Conservation (phyloP, 495 filamentous ascomycete species). For the Xylaria palmicola region DNA sequence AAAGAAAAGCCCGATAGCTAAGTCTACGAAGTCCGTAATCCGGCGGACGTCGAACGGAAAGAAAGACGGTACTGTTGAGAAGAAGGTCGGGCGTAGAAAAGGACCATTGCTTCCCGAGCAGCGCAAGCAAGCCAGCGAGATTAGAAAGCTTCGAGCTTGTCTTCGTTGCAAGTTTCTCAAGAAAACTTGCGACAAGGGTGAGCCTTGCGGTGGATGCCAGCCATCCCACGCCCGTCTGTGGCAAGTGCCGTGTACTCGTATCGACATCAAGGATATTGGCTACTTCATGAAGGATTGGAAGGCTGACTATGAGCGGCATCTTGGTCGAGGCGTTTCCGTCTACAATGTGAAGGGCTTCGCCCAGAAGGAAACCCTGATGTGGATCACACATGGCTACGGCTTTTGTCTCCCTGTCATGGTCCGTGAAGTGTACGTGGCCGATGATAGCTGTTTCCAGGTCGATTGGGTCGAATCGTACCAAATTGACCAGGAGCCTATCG, state of each 20-base stretch:
- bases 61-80: constrained; percentile 70
- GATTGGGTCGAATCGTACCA: constrained; percentile 84
- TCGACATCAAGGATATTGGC: constrained; percentile 94
- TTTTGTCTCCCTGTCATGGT: constrained; percentile 84
- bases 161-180: constrained; percentile 97
- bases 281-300: constrained; percentile 99
- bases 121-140: constrained; percentile 90
- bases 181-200: constrained; percentile 95
- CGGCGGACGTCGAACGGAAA: constrained; percentile 73
- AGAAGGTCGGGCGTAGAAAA: constrained; percentile 82
- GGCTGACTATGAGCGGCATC: constrained; percentile 88
- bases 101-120: constrained; percentile 90
- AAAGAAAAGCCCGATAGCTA: constrained; percentile 76
- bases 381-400: constrained; percentile 87
- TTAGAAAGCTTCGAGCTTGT: constrained; percentile 86
- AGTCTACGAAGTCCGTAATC: constrained; percentile 76
- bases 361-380: constrained; percentile 71
- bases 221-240: constrained; percentile 89
- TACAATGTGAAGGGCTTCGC: constrained; percentile 93
- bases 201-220: constrained; percentile 89
- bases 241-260: constrained; percentile 93
- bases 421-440: constrained; percentile 84
- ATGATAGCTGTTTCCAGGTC: constrained; percentile 86
- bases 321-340: constrained; percentile 79
- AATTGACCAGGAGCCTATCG: constrained; percentile 61